Percentiles rank a stretch among this genome's conserved stretches.
Evolutionary conservation across 164 flowering plant species (phyloP).

Genomic region (Houttuynia cordata): DNA sequence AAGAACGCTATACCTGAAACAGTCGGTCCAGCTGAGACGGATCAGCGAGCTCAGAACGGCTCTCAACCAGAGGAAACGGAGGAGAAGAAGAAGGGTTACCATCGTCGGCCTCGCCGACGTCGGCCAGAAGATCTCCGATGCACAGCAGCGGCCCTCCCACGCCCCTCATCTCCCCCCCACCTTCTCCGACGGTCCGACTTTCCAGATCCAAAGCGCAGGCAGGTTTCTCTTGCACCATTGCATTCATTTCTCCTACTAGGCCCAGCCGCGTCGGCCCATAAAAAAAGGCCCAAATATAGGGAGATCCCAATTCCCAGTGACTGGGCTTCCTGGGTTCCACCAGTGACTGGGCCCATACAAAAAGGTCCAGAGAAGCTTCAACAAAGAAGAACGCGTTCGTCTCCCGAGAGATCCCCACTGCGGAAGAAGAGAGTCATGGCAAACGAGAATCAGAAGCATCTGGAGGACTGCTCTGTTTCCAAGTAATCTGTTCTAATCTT

Average conservation of each 20-base stretch:
- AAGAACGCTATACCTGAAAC: slow-evolving; percentile 36
- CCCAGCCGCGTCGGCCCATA: too few relatives aligned
- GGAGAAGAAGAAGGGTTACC: slow-evolving; percentile 6
- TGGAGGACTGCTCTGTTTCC: slow-evolving; percentile 72
- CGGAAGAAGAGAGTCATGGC: neutral
- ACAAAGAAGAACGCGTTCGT: too few relatives aligned
- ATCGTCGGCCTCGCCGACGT: slow-evolving; percentile 31
- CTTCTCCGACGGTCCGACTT: too few relatives aligned
- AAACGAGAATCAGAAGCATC: slow-evolving; percentile 23
- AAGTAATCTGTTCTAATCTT: slow-evolving; percentile 31
- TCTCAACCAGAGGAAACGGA: slow-evolving; percentile 1
- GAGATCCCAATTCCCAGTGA: too few relatives aligned
- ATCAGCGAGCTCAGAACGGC: slow-evolving; percentile 5
- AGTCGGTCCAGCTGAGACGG: slow-evolving; percentile 38
- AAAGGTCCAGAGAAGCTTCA: too few relatives aligned
- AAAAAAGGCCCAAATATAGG: too few relatives aligned
- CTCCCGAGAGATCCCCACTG: neutral
- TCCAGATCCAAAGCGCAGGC: too few relatives aligned
- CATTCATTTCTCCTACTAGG: too few relatives aligned
- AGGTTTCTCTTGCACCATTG: too few relatives aligned
- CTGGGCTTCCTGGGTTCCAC: too few relatives aligned
- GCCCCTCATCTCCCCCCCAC: too few relatives aligned
- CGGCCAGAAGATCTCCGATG: slow-evolving; percentile 73
- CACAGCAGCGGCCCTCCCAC: slow-evolving; percentile 40
- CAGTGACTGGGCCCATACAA: too few relatives aligned